A percentile compares a stretch with the other conserved stretches of the same genome.
phyloP scores from a whole-genome alignment of 1,284 basidiomycete species.

The Pseudozyma sp. region DNA sequence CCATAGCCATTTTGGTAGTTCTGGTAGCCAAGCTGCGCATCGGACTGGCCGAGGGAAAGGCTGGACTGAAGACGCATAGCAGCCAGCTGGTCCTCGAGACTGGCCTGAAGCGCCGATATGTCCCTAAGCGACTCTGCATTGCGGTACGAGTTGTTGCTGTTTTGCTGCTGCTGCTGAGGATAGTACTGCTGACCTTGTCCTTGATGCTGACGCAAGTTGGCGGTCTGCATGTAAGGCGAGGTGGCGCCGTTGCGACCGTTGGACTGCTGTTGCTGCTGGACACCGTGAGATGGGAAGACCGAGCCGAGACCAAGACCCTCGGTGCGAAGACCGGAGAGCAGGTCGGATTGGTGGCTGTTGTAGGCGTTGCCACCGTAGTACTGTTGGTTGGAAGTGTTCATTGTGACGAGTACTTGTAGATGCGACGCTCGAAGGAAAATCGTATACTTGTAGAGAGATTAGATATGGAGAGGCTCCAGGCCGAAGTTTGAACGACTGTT shows the following conservation, averaged over 20 bases:
- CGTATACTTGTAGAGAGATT: not conserved
- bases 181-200: conserved; percentile 12
- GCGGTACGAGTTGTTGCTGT: conserved; percentile 23
- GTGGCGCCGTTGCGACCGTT: conserved; percentile 14
- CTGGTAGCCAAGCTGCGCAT: conserved; percentile 28
- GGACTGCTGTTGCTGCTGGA: conserved; percentile 47
- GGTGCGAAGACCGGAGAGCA: conserved; percentile 52
- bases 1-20: conserved; percentile 26
- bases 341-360: conserved; percentile 43
- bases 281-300: conserved; percentile 16
- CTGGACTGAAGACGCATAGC: conserved; percentile 53
- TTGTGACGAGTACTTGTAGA: conserved; percentile 6
- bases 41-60: conserved; percentile 17
- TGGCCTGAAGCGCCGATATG: conserved; percentile 33
- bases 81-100: conserved; percentile 57
- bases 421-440: no score
- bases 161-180: conserved; percentile 23
- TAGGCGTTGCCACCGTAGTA: conserved; percentile 34
- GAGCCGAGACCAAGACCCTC: conserved; percentile 56
- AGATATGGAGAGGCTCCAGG: conserved; percentile 16
- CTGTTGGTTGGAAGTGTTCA: conserved; percentile 39
- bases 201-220: conserved; percentile 17
- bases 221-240: conserved; percentile 13
- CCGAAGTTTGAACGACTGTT: conserved; percentile 10
- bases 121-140: conserved; percentile 23